Conservation (phyloP, 108 stramenopile species). For the Skeletonema menzelii region DNA sequence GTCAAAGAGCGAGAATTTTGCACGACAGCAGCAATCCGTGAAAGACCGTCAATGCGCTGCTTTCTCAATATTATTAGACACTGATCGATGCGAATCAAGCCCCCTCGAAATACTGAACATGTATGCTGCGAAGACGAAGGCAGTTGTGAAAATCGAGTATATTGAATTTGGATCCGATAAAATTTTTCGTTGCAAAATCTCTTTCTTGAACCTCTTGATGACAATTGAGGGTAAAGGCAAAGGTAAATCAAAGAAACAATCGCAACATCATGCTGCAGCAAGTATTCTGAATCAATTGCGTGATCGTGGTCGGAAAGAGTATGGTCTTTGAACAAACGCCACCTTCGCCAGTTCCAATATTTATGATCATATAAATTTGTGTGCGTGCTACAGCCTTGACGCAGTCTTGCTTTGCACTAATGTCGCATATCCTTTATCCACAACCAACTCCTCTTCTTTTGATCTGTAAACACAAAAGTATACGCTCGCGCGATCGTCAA, state of each 20-base stretch:
- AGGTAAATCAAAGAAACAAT: slow-evolving; percentile 25
- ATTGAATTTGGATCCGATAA: slow-evolving; percentile 9
- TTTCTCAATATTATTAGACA: slow-evolving; percentile 18
- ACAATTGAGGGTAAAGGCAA: slow-evolving; percentile 16
- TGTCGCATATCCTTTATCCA: slow-evolving; percentile 8
- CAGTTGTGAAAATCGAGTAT: slow-evolving; percentile 14
- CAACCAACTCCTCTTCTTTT: neutral
- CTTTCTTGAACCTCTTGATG: slow-evolving; percentile 11
- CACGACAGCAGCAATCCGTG: slow-evolving; percentile 27
- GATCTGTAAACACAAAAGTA: slow-evolving; percentile 14
- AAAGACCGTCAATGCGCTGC: slow-evolving; percentile 32
- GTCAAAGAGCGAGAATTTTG: neutral
- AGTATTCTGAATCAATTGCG: slow-evolving; percentile 26
- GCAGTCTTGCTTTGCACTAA: neutral
- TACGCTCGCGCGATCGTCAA: neutral
- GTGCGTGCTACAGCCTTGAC: neutral
- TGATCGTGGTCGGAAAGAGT: slow-evolving; percentile 2
- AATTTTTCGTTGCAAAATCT: slow-evolving; percentile 15
- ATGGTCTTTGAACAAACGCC: neutral
- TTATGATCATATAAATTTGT: neutral
- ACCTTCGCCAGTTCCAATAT: neutral
- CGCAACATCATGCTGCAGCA: slow-evolving; percentile 20
- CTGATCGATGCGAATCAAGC: slow-evolving; percentile 15
- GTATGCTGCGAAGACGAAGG: slow-evolving; percentile 41
- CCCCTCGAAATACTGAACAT: slow-evolving; percentile 32